Base-by-base conservation (phyloP, 805 yeast genomes). In the Metschnikowia koreensis region DNA sequence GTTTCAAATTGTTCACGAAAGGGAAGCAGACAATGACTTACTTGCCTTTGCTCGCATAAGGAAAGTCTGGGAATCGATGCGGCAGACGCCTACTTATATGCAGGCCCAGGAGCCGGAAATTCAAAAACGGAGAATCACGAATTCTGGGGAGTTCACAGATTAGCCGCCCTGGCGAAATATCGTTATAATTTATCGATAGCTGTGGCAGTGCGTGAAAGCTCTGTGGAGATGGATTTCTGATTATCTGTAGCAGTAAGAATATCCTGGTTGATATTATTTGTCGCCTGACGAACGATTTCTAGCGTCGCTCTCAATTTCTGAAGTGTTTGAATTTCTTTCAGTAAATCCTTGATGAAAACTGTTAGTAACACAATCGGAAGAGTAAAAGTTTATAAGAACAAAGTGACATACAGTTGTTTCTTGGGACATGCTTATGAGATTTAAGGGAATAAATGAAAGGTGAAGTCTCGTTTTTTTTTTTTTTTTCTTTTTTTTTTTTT, bases 221-320 rank as follows among this genome's bases (percentile, higher is more conserved):
- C 60, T 3, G 22, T 15, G 17, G 40, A 34, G 11, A 58, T 54
- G 31, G 51, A 50, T 17, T 38, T 41, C 6, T 59, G 60, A 41
- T 66, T 63, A 33, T 57, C 58, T 9, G 50, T 44, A 1, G 66
- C 67, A 5, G 55, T 47, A 22, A 52, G 50, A 9, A 70, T 57
- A 46, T 70, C 74, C 27, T 55, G 46, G 44, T 63, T 56, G n/a
- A 70, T 63, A 27, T 57, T 64, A 15, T 61, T 60, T 2, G 70
- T 64, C 17, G 72, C 55, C 43, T 61, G 66, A 22, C 67, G 62
- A 7, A 70, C 57, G 6, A 63, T 62, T 54, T 69, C 71, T 6
- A 69, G 54, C 11, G 68, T 60, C 17, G 71, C 67, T 37, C 74
- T 43, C 38, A 67, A 54, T 49, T 63, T 66, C 50, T 58, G 66